Evolutionary conservation across 768 basidiomycete species (phyloP).

Genomic region (Tulasnella sp.): DNA sequence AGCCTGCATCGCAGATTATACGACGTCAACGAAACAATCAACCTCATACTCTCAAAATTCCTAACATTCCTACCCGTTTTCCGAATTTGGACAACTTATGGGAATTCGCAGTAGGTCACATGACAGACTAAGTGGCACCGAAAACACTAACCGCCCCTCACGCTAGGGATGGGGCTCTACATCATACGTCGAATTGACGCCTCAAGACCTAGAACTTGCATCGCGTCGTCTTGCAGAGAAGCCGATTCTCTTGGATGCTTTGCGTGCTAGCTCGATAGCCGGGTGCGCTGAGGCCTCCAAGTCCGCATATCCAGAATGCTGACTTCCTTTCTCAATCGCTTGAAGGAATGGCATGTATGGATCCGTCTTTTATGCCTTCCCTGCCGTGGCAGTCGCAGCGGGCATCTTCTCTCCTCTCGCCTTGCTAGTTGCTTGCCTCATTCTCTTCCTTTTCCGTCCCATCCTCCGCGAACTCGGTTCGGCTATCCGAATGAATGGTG

Average conservation of each 20-base stretch:
- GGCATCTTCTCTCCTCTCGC: constrained; percentile 36
- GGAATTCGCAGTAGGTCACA: constrained; percentile 45
- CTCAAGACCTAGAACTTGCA: constrained; percentile 28
- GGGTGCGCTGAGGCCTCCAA: constrained; percentile 48
- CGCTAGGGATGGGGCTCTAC: constrained; percentile 44
- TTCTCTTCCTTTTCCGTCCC: constrained; percentile 61
- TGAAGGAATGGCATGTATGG: background rate
- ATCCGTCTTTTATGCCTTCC: constrained; percentile 52
- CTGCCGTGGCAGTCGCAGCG: constrained; percentile 47
- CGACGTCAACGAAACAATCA: constrained; percentile 43
- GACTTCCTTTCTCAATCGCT: background rate
- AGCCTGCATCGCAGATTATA: constrained; percentile 27
- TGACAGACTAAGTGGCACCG: background rate
- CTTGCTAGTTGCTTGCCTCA: constrained; percentile 47
- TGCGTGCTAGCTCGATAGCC: constrained; percentile 28
- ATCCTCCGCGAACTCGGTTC: constrained; percentile 63
- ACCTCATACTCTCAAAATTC: constrained; percentile 30
- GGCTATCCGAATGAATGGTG: constrained; percentile 56
- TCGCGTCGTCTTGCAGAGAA: constrained; percentile 22
- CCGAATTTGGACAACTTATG: constrained; percentile 50
- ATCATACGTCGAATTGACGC: constrained; percentile 34
- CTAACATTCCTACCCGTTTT: constrained; percentile 44
- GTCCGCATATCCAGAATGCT: constrained; percentile 50
- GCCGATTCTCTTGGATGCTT: constrained; percentile 42
- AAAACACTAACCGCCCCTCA: background rate